Evolutionary conservation across 805 yeast genomes (phyloP).

Genomic region (Candida cerambycidarum): DNA sequence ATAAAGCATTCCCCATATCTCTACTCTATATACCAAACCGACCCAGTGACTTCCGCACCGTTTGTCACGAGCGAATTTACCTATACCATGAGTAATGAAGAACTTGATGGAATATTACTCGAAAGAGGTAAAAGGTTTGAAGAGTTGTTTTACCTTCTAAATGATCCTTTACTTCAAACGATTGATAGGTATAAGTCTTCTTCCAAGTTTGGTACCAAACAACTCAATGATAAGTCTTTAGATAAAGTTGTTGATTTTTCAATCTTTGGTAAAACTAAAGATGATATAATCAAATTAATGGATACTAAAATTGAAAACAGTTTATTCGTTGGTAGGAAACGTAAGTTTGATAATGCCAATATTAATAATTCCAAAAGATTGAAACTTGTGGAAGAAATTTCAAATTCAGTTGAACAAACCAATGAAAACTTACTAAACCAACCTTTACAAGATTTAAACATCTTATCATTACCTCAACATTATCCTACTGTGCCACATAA

Average conservation of each 20-base stretch:
- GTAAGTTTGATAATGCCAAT: constrained; percentile 3
- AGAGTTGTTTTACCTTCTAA: constrained; percentile 18
- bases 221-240: constrained; percentile 7
- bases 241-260: constrained; percentile 9
- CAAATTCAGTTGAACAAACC: constrained; percentile 19
- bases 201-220: constrained; percentile 7
- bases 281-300: constrained; percentile 6
- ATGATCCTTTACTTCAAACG: constrained; percentile 19
- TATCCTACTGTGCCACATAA: constrained; percentile 41
- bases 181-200: constrained; percentile 9
- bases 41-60: constrained; percentile 24
- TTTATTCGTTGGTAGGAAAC: constrained; percentile 4
- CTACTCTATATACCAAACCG: not conserved
- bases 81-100: constrained; percentile 5
- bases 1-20: not conserved
- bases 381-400: constrained; percentile 16
- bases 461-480: constrained; percentile 42
- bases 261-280: constrained; percentile 10
- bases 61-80: constrained; percentile 21
- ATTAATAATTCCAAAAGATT: constrained; percentile 6
- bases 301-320: constrained; percentile 8
- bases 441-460: constrained; percentile 31
- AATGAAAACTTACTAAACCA: constrained; percentile 16
- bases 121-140: constrained; percentile 16
- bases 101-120: constrained; percentile 2